Evolutionary conservation across 257 asterid species (phyloP), one percentile per base, ranked within the genome.

Genomic region (Solanum medicagineum): DNA sequence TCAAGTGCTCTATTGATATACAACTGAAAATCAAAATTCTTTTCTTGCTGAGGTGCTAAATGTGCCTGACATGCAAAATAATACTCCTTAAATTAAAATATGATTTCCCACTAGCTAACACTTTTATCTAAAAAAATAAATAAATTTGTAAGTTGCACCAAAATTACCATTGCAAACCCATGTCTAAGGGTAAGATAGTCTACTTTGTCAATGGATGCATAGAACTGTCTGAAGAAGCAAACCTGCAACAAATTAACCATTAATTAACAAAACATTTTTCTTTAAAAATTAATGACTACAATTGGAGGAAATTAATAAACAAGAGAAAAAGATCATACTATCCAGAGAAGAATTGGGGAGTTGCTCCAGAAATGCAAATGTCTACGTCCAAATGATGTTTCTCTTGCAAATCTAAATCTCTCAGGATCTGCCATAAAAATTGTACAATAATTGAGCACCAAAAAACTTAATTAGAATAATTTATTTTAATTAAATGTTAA

Each of bases 381-480:
- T 49, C 87, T 66, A 77, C 87, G 84, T 88, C 84, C 89, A 81
- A 88, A 88, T 74, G 90, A 73, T 10, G 90, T 88, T 1, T 88
- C 84, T 84, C 86, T 88, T 10, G 87, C 55, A 53, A 84, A 84
- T 80, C 87, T 81, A 65, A 86, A 88, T 26, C 87, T 84, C 20
- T 86, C 85, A 3, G 87, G 85, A 75, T 86, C 86, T 88, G 85
- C 55, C 14, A 15, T 29, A 59, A 59, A 36, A 62, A 62, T 1
- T 6, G 24, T 0, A 12, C 12, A 63, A 63, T 63, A 63, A 63
- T 60, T 22, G 69, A 60, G 26, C 36, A 60, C 36, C 10, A 60
- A n/a, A 22, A 45, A 60, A 60, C 29, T 9, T 59, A 59, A 59
- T 59, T 59, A 59, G 0, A 20, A 59, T 4, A 59, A 20, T 13